These are phyloP conservation scores for Lanmaoa rubissima DNA, from an alignment of 768 basidiomycete genomes.

Conservation along the genomic window DNA sequence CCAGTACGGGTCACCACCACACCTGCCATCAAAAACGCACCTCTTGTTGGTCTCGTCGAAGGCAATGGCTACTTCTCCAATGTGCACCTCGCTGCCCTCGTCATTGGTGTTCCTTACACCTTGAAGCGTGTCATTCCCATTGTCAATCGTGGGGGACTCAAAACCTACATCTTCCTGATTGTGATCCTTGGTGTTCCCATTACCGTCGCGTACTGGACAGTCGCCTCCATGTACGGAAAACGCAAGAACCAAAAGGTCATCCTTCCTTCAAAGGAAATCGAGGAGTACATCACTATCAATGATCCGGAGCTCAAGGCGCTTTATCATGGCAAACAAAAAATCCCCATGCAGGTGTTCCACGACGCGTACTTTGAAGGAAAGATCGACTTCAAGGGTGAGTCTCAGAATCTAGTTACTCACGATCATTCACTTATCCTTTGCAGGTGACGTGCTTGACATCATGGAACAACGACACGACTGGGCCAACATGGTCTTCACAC, in stretches of 20 bases:
- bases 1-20: constrained; percentile 62
- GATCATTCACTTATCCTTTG: background rate
- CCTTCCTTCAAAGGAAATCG: constrained; percentile 82
- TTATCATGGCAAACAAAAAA: constrained; percentile 85
- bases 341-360: constrained; percentile 96
- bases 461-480: constrained; percentile 96
- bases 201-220: constrained; percentile 84
- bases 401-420: background rate
- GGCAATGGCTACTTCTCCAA: constrained; percentile 87
- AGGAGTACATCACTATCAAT: constrained; percentile 88
- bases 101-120: constrained; percentile 81
- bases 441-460: constrained; percentile 91
- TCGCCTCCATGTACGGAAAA: constrained; percentile 78
- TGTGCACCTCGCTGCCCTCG: constrained; percentile 67
- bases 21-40: constrained; percentile 83
- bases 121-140: constrained; percentile 81
- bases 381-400: constrained; percentile 89
- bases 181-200: constrained; percentile 73
- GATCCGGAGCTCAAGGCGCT: constrained; percentile 75
- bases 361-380: constrained; percentile 97
- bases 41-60: constrained; percentile 76
- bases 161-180: constrained; percentile 80
- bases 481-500: constrained; percentile 88
- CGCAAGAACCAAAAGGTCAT: constrained; percentile 83
- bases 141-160: constrained; percentile 81